These are phyloP conservation scores for Boletus fagicola DNA, from an alignment of 768 basidiomycete genomes.

Conservation along the genomic window DNA sequence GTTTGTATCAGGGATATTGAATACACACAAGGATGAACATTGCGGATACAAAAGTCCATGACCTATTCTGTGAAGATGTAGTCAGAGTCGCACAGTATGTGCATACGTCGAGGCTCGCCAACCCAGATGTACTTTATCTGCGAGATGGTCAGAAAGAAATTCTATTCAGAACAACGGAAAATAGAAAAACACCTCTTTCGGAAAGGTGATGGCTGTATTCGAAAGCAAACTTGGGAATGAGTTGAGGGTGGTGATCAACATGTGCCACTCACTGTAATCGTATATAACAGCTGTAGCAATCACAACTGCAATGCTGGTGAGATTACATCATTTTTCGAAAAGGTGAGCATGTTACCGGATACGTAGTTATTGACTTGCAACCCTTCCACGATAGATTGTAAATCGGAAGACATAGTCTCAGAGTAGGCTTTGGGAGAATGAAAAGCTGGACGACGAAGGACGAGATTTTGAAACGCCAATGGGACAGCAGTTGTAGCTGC, in stretches of 20 bases:
- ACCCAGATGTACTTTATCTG: constrained; percentile 17
- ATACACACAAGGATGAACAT: constrained; percentile 10
- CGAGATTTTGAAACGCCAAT: background rate
- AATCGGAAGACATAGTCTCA: constrained; percentile 15
- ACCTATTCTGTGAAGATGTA: constrained; percentile 5
- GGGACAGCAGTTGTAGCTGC: too few relatives aligned
- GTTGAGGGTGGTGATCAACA: background rate
- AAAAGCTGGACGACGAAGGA: background rate
- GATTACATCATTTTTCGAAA: background rate
- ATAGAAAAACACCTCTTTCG: constrained; percentile 12
- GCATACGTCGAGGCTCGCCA: background rate
- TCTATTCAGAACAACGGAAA: background rate
- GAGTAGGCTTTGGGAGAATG: too few relatives aligned
- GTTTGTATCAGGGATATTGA: too few relatives aligned
- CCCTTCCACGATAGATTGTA: background rate
- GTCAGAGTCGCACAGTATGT: background rate
- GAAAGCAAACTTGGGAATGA: background rate
- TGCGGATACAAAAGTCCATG: constrained; percentile 15
- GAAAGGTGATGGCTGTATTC: constrained; percentile 14
- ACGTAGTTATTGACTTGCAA: background rate
- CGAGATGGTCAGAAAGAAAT: background rate
- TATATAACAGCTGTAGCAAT: background rate
- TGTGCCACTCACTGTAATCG: background rate
- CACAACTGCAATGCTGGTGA: constrained; percentile 13
- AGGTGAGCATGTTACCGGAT: constrained; percentile 2